Percentiles rank a stretch among this genome's conserved stretches.
Evolutionary conservation across 2,329 filamentous ascomycete genomes (phyloP).

Genomic region (Pezicula radicicola): DNA sequence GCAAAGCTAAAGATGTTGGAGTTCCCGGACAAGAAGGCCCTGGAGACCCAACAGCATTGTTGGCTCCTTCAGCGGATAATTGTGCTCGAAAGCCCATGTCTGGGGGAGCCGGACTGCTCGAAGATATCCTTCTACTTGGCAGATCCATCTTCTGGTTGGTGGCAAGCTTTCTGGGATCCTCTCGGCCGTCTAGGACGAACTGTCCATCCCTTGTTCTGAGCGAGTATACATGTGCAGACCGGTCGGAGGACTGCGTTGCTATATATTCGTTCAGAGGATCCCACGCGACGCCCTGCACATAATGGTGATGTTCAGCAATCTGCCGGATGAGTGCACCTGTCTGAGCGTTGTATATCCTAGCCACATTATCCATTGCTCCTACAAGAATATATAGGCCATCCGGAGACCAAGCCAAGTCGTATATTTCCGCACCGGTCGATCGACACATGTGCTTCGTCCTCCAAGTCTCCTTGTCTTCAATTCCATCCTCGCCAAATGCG

Average conservation of each 20-base stretch:
- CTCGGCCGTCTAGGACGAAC: conserved; percentile 70
- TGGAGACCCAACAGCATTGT: conserved; percentile 69
- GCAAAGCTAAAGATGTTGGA: conserved; percentile 81
- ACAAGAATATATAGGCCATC: conserved; percentile 92
- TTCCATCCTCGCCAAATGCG: conserved; percentile 75
- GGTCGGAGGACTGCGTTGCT: conserved; percentile 95
- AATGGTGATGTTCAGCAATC: conserved; percentile 96
- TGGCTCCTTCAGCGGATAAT: conserved; percentile 51
- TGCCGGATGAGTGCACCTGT: conserved; percentile 84
- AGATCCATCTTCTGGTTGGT: conserved; percentile 81
- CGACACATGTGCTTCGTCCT: conserved; percentile 97
- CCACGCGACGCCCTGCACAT: conserved; percentile 97
- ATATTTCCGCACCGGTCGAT: conserved; percentile 92
- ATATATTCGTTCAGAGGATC: conserved; percentile 98
- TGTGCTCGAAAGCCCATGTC: conserved; percentile 70
- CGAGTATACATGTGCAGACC: conserved; percentile 96
- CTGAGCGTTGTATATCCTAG: conserved; percentile 91
- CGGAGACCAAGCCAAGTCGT: conserved; percentile 98
- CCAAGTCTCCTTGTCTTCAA: conserved; percentile 96
- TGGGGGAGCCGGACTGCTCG: conserved; percentile 86
- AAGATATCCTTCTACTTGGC: conserved; percentile 85
- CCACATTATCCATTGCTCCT: conserved; percentile 98
- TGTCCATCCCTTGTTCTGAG: conserved; percentile 95
- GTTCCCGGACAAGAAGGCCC: conserved; percentile 90
- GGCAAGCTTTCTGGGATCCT: conserved; percentile 71